These are phyloP conservation scores for Amyloporia xantha DNA, from an alignment of 768 basidiomycete genomes.

Conservation along the genomic window DNA sequence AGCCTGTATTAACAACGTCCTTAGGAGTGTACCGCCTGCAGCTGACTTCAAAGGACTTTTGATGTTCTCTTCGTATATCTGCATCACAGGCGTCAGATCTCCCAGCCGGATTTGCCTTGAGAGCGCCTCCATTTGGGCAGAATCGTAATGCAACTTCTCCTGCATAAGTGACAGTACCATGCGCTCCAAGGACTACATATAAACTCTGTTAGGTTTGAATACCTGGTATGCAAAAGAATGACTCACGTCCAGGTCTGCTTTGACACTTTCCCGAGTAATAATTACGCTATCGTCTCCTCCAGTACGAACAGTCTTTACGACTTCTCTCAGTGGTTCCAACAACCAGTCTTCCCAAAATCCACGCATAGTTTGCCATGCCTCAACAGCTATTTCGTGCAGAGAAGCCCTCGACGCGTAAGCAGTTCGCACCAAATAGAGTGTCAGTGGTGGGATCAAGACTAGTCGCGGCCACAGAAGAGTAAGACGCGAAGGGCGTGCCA, in stretches of 20 bases:
- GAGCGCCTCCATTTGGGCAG: constrained; percentile 58
- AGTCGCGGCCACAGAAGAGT: constrained; percentile 78
- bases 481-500: constrained; percentile 62
- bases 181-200: constrained; percentile 72
- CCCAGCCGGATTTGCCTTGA: constrained; percentile 64
- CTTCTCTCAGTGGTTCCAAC: constrained; percentile 75
- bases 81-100: constrained; percentile 80
- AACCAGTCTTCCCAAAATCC: constrained; percentile 83
- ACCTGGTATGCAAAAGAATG: neutral
- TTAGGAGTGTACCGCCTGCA: constrained; percentile 70
- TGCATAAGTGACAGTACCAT: constrained; percentile 84
- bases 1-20: constrained; percentile 85
- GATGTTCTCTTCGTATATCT: constrained; percentile 90
- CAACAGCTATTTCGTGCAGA: constrained; percentile 47
- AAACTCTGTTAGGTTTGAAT: neutral
- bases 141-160: constrained; percentile 66
- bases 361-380: constrained; percentile 56
- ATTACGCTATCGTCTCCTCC: constrained; percentile 73
- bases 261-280: constrained; percentile 73
- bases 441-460: constrained; percentile 66
- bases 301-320: constrained; percentile 75
- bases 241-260: constrained; percentile 76
- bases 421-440: constrained; percentile 42
- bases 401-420: constrained; percentile 56
- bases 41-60: constrained; percentile 80